Evolutionary conservation across 257 asterid species (phyloP), one percentile per base, ranked within the genome.

Genomic region (Lavandula angustifolia): DNA sequence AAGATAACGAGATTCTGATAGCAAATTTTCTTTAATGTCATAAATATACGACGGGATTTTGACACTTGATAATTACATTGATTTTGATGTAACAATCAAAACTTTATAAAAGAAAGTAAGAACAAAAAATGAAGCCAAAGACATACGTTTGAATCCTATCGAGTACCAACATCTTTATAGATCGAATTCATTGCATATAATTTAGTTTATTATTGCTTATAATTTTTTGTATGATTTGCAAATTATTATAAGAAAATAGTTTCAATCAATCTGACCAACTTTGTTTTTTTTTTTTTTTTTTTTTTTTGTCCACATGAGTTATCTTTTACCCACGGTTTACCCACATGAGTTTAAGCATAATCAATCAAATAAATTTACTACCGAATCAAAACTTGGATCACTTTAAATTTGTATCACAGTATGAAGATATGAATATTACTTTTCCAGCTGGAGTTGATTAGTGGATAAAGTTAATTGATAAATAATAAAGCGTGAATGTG

Each of bases 401-500:
- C 59, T 35, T 49, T 70, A 54, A 53, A 64, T 43, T 51, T 18
- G 10, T 6, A 8, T 10, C n/a, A 17, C 38, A 9, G 47, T 37
- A 64, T 17, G 70, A 51, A 38, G 63, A 64, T 22, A 22, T 69
- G 53, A 52, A 70, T 17, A 62, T 29, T 53, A 41, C 48, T 72
- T 54, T 82, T 80, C 76, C 88, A 82, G 86, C 83, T 80, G 84
- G 76, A 71, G 76, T 82, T 79, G 77, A 85, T 85, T 78, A 78
- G 75, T 81, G 77, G 78, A 78, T 71, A 70, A 60, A 57, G 65
- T 54, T 62, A 37, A 48, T 3, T 6, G 72, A 59, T 35, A 56
- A 67, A 66, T 44, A 54, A 8, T 60, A 61, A 61, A 16, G 64
- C 2, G 22, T 41, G 44, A 33, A 16, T 42, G 32, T 66, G 58